Evolutionary conservation across 495 filamentous ascomycete genomes (phyloP).

Genomic region (Tuber melanosporum): DNA sequence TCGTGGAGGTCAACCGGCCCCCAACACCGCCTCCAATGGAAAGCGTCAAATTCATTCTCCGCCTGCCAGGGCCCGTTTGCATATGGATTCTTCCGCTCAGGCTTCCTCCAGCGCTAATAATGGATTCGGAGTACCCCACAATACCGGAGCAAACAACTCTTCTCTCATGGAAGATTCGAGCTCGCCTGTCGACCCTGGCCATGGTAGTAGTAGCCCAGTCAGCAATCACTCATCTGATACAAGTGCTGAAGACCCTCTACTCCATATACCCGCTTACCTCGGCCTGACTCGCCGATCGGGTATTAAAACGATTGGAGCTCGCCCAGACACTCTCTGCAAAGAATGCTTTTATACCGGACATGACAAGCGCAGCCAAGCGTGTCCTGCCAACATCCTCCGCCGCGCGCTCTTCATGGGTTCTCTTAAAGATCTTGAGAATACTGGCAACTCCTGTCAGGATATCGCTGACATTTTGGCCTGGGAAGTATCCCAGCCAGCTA

Average conservation of each 20-base stretch:
- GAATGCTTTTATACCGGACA: conserved; percentile 31
- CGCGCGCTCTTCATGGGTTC: background rate
- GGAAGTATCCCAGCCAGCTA: background rate
- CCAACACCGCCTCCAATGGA: background rate
- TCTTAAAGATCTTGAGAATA: background rate
- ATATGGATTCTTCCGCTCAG: background rate
- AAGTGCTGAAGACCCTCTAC: background rate
- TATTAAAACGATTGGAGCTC: conserved; percentile 19
- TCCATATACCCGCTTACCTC: background rate
- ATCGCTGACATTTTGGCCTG: background rate
- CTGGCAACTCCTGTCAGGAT: background rate
- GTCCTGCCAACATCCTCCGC: conserved; percentile 17
- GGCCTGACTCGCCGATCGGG: background rate
- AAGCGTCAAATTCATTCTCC: background rate
- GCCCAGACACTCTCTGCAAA: conserved; percentile 27
- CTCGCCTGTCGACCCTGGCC: background rate
- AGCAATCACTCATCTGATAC: background rate
- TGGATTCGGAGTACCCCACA: background rate
- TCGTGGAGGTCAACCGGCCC: background rate
- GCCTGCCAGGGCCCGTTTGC: background rate
- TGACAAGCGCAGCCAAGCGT: conserved; percentile 25
- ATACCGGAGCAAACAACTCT: background rate
- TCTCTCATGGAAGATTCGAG: background rate
- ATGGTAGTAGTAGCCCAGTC: background rate
- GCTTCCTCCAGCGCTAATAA: background rate